Evolutionary conservation across 176 grass and related monocot species (phyloP).

Genomic region (Carex scoparia): DNA sequence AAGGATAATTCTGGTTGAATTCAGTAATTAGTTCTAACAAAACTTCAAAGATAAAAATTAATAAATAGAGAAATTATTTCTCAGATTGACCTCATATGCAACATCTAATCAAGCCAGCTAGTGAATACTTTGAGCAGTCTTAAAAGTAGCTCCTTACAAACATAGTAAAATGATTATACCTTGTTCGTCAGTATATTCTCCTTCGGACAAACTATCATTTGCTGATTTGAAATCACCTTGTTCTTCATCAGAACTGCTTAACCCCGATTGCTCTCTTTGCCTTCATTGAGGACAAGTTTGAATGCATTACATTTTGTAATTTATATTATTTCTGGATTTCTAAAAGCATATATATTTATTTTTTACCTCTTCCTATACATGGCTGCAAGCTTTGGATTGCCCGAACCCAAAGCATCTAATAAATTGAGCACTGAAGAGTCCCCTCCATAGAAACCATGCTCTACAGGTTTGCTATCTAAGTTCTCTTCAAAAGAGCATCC

Average conservation of each 20-base stretch:
- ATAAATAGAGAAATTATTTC: neutral
- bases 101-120: neutral
- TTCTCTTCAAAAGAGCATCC: slow-evolving; percentile 14
- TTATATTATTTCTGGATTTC: neutral
- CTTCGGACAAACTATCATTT: slow-evolving; percentile 23
- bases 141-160: neutral
- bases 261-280: slow-evolving; percentile 31
- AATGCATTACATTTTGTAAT: neutral
- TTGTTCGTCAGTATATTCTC: slow-evolving; percentile 21
- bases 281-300: slow-evolving; percentile 3
- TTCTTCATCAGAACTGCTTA: slow-evolving; percentile 30
- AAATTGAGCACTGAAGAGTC: slow-evolving; percentile 20
- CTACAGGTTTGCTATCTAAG: neutral
- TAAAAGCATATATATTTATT: neutral
- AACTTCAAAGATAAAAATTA: neutral
- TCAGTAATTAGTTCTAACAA: neutral
- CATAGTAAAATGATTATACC: slow-evolving; percentile 5
- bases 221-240: neutral
- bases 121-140: neutral
- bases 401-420: slow-evolving; percentile 27
- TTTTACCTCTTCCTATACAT: slow-evolving; percentile 32
- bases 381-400: slow-evolving; percentile 26
- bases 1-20: neutral
- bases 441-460: neutral
- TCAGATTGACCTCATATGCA: slow-evolving; percentile 1